Conservation (phyloP, 2,329 filamentous ascomycete genomes). For the Cercospora nicotianae region DNA sequence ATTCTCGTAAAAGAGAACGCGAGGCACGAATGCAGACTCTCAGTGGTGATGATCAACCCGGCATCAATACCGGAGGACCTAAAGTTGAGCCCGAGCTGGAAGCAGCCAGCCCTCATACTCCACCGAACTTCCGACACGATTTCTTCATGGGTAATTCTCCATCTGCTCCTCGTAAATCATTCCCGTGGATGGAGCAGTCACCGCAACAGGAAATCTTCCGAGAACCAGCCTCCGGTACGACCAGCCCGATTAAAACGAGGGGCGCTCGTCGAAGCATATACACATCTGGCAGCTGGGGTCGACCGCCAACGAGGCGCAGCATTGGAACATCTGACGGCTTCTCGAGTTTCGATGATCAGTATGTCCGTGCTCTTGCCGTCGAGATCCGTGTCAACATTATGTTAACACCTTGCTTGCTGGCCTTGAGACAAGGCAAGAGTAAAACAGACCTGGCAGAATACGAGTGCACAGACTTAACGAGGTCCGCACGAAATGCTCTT, state of each 20-base stretch:
- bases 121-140: neutral
- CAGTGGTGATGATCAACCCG: neutral
- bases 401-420: neutral
- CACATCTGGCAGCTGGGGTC: neutral
- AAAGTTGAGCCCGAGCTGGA: neutral
- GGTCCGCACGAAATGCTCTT: neutral
- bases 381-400: slow-evolving; percentile 4
- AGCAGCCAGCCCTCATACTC: neutral
- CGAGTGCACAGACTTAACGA: neutral
- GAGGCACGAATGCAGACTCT: neutral
- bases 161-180: neutral
- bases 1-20: neutral
- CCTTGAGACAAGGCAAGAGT: neutral
- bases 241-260: neutral
- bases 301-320: neutral
- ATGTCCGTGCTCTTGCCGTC: neutral
- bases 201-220: neutral
- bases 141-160: neutral
- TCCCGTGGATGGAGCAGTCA: neutral
- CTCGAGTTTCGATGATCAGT: neutral
- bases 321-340: neutral
- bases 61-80: neutral
- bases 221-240: neutral
- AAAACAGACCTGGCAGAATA: neutral
- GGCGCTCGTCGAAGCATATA: neutral